Conservation (phyloP, 495 filamentous ascomycete species). For the Talaromyces nanjingensis region DNA sequence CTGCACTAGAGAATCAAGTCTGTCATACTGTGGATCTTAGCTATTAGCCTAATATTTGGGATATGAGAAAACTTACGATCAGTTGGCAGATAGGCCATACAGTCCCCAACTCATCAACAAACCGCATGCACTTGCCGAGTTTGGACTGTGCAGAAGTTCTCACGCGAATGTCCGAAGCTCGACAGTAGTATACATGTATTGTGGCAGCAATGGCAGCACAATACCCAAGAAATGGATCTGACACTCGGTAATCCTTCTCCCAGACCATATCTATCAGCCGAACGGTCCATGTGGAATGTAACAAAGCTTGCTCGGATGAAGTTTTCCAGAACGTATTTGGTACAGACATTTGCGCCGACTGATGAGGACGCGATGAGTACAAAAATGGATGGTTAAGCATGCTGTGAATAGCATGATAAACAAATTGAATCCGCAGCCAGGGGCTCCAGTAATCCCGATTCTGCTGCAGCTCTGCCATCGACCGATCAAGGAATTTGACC, state of each 20-base stretch:
- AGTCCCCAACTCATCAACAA: slow-evolving; percentile 10
- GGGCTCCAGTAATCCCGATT: slow-evolving; percentile 10
- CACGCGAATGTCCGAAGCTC: slow-evolving; percentile 7
- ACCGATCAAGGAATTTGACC: slow-evolving; percentile 4
- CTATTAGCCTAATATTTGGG: neutral
- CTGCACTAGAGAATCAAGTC: slow-evolving; percentile 7
- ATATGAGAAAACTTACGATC: neutral
- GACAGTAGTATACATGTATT: slow-evolving; percentile 9
- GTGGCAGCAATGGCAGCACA: slow-evolving; percentile 8
- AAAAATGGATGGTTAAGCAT: slow-evolving; percentile 9
- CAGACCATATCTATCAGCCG: slow-evolving; percentile 9
- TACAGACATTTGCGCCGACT: slow-evolving; percentile 7
- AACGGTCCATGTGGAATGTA: slow-evolving; percentile 9
- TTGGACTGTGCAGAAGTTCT: slow-evolving; percentile 5
- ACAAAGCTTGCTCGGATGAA: slow-evolving; percentile 6
- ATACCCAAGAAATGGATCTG: slow-evolving; percentile 7
- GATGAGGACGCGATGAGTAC: slow-evolving; percentile 6
- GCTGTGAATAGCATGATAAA: slow-evolving; percentile 8
- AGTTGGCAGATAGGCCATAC: slow-evolving; percentile 4
- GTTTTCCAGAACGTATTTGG: slow-evolving; percentile 10
- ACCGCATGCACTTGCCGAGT: slow-evolving; percentile 7
- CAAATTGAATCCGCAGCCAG: slow-evolving; percentile 2
- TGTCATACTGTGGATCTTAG: slow-evolving; percentile 5
- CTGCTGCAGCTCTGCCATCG: neutral
- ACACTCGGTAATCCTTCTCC: slow-evolving; percentile 8